A percentile compares a stretch with the other conserved stretches of the same genome.
Conservation (phyloP, 2,329 filamentous ascomycete genomes). For the Lecanicillium sp. region DNA sequence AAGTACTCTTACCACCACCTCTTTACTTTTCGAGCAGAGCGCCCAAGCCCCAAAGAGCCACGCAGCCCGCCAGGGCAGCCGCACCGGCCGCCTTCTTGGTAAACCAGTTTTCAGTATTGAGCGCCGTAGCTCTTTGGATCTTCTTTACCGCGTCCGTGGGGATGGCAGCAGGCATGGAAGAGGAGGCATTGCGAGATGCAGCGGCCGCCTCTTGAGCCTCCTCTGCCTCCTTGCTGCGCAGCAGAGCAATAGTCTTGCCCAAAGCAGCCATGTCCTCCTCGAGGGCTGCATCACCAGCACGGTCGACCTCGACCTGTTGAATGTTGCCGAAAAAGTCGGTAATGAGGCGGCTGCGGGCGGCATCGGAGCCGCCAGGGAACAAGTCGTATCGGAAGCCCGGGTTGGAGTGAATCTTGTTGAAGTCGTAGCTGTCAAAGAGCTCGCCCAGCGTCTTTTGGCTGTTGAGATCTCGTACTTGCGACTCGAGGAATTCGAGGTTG, state of each 20-base stretch:
- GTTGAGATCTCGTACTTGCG: slow-evolving; percentile 74
- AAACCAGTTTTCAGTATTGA: slow-evolving; percentile 61
- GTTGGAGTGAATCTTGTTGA: slow-evolving; percentile 86
- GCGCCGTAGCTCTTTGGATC: slow-evolving; percentile 41
- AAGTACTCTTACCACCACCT: too few relatives aligned
- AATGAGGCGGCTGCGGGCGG: slow-evolving; percentile 70
- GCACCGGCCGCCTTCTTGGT: slow-evolving; percentile 57
- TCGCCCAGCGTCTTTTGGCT: slow-evolving; percentile 88
- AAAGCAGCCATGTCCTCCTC: slow-evolving; percentile 74
- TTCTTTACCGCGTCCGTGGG: slow-evolving; percentile 21
- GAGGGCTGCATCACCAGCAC: slow-evolving; percentile 46
- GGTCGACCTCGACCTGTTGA: slow-evolving; percentile 88
- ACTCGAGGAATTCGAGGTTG: slow-evolving; percentile 93
- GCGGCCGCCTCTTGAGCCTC: slow-evolving; percentile 27
- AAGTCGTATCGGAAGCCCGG: slow-evolving; percentile 91
- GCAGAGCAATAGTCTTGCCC: slow-evolving; percentile 54
- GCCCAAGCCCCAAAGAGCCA: slow-evolving; percentile 49
- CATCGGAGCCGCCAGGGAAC: slow-evolving; percentile 77
- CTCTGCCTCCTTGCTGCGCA: slow-evolving; percentile 41
- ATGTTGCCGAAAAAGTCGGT: slow-evolving; percentile 99
- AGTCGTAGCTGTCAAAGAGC: slow-evolving; percentile 93
- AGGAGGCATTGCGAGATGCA: slow-evolving; percentile 14
- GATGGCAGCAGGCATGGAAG: slow-evolving; percentile 19
- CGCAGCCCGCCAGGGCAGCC: slow-evolving; percentile 54
- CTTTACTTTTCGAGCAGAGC: slow-evolving; percentile 40